A percentile compares a stretch with the other conserved stretches of the same genome.
Evolutionary conservation across 371 early-diverging fungal species (phyloP).

Genomic region (Massospora cicadina): DNA sequence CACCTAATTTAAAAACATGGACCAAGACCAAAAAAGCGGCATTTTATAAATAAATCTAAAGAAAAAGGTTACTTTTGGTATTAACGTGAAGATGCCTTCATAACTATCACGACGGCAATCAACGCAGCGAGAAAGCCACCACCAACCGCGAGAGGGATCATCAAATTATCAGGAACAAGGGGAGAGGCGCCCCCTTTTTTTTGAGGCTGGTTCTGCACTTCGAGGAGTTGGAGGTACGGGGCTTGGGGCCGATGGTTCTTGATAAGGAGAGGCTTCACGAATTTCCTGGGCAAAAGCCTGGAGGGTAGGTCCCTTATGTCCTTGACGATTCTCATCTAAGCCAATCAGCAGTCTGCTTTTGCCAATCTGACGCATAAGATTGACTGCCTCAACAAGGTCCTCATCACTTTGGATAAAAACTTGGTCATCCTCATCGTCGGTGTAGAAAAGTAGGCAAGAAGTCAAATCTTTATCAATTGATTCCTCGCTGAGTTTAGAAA

Average conservation of each 20-base stretch:
- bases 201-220: not conserved
- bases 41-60: too few relatives aligned
- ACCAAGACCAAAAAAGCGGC: too few relatives aligned
- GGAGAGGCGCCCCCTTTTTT: not conserved
- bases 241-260: not conserved
- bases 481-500: slow-evolving; percentile 18
- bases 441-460: slow-evolving; percentile 29
- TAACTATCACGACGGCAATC: slow-evolving; percentile 5
- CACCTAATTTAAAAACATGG: too few relatives aligned
- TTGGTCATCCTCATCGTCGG: slow-evolving; percentile 64
- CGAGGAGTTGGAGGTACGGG: not conserved
- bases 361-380: slow-evolving; percentile 40
- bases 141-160: slow-evolving; percentile 34
- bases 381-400: slow-evolving; percentile 57
- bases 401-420: slow-evolving; percentile 38
- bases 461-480: slow-evolving; percentile 18
- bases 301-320: not conserved
- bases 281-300: not conserved
- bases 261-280: not conserved
- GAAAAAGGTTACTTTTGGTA: too few relatives aligned
- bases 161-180: slow-evolving; percentile 28
- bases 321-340: slow-evolving; percentile 9
- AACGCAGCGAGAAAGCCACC: slow-evolving; percentile 5
- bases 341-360: slow-evolving; percentile 30
- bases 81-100: slow-evolving; percentile 2